Percentiles rank a stretch among this genome's conserved stretches.
Conservation (phyloP, 2,329 filamentous ascomycete genomes). For the Pseudogymnoascus sp. region DNA sequence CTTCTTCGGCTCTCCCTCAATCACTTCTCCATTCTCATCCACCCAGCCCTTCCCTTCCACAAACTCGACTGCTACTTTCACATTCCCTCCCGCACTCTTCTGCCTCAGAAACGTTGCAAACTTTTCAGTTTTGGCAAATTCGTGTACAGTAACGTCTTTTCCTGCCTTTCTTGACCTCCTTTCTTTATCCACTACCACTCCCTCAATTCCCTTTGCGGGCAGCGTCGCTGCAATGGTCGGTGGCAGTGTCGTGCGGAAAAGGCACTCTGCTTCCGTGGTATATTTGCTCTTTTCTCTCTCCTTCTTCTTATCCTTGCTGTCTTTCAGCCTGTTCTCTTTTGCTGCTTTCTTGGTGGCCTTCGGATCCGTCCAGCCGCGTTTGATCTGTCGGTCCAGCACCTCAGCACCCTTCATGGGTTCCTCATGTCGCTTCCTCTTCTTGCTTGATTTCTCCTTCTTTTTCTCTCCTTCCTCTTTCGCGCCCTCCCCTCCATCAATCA, state of each 20-base stretch:
- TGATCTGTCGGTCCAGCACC: constrained; percentile 45
- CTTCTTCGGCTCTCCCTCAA: constrained; percentile 45
- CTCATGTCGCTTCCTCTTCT: constrained; percentile 41
- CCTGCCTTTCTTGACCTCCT: constrained; percentile 56
- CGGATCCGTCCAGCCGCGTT: constrained; percentile 41
- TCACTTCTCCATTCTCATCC: constrained; percentile 65
- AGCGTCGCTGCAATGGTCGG: constrained; percentile 40
- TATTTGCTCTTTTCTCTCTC: constrained; percentile 66
- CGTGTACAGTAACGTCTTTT: constrained; percentile 66
- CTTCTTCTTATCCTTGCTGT: constrained; percentile 44
- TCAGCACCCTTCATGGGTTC: constrained; percentile 59
- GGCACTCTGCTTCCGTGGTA: constrained; percentile 69
- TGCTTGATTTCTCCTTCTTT: constrained; percentile 38
- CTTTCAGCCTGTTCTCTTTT: constrained; percentile 35
- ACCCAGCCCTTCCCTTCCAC: constrained; percentile 86
- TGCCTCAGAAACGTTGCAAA: constrained; percentile 72
- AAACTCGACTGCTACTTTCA: constrained; percentile 50
- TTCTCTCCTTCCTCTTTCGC: constrained; percentile 32
- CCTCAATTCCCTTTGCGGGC: constrained; percentile 28
- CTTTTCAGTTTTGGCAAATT: constrained; percentile 79
- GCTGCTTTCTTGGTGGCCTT: constrained; percentile 43
- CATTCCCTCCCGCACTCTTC: constrained; percentile 35
- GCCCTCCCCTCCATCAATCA: constrained; percentile 29
- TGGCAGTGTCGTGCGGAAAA: constrained; percentile 77
- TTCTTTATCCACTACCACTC: constrained; percentile 37